Base-by-base conservation (phyloP, 2,329 filamentous ascomycete genomes). In the Colletotrichum liriopes region DNA sequence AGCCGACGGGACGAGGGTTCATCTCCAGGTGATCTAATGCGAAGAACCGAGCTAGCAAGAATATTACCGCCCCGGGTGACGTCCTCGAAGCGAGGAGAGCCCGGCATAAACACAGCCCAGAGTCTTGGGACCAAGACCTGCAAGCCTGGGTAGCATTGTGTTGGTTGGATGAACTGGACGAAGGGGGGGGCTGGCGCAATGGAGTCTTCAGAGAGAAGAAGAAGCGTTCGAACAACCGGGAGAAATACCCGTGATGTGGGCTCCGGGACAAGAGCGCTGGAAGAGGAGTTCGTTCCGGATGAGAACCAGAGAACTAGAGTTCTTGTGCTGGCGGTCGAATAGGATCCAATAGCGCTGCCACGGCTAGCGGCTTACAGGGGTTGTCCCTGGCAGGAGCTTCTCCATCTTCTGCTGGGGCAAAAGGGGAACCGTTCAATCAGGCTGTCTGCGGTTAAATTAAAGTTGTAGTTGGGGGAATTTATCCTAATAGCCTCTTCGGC, bases 401-500 rank as follows among this genome's bases (percentile, higher is more conserved):
- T 35, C 61, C 71, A 71, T 71, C 61, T 65, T 37, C n/a, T 20
- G 55, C 60, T 71, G 61, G 61, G 55, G 67, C 67, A 18, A 58
- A 67, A 56, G 41, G 55, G 26, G 18, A 47, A 56, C 45, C 35
- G 18, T 23, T 73, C 67, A 73, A 73, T 73, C 71, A 73, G 65
- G 62, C 62, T 71, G 67, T 71, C 71, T 71, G 71, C 71, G 67
- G 71, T 62, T 73, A 71, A 73, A 71, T 58, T 63, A 71, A 8
- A 62, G 62, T 73, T 61, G 56, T 49, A 71, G 32, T 58, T 18
- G 55, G 4, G 8, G 61, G 26, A 43, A 73, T 71, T 73, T 72
- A 73, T 61, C 71, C 71, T 66, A 71, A 71, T 71, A 73, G 71
- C 67, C 71, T 72, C 43, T 56, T 71, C 67, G 71, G 71, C 39